phyloP scores from a whole-genome alignment of 495 filamentous ascomycete species.

The Aspergillus panamensis region DNA sequence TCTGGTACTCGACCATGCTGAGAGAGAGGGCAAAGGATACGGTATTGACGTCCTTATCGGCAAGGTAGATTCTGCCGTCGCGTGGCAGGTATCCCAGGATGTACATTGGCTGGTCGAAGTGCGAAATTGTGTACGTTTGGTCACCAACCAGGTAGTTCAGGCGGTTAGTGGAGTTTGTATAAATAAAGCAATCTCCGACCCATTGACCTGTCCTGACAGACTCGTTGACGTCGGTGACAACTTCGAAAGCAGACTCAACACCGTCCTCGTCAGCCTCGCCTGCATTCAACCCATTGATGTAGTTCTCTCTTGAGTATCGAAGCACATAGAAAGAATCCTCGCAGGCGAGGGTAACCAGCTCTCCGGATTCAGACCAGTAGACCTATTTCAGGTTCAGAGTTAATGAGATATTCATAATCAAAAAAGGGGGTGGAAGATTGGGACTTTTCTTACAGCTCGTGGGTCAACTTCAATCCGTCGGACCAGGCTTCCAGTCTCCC shows the following conservation, averaged over 20 bases:
- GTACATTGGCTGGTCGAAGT: constrained; percentile 95
- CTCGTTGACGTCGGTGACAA: constrained; percentile 93
- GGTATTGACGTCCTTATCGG: constrained; percentile 90
- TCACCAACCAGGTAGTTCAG: constrained; percentile 98
- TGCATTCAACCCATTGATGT: constrained; percentile 72
- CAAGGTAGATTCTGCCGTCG: constrained; percentile 87
- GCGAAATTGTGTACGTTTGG: constrained; percentile 96
- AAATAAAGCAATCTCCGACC: constrained; percentile 98
- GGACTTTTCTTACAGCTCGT: constrained; percentile 51
- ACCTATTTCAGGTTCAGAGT: constrained; percentile 49
- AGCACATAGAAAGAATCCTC: constrained; percentile 96
- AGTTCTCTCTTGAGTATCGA: constrained; percentile 84
- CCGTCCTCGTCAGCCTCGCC: constrained; percentile 90
- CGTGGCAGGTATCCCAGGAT: constrained; percentile 91
- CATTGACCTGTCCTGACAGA: constrained; percentile 92
- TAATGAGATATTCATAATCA: neutral
- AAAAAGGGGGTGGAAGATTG: neutral
- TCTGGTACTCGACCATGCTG: constrained; percentile 96
- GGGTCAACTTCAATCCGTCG: constrained; percentile 96
- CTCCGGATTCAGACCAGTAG: constrained; percentile 96
- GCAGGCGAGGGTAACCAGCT: constrained; percentile 87
- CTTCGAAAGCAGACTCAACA: constrained; percentile 94
- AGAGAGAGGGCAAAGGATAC: constrained; percentile 89
- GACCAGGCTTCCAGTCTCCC: constrained; percentile 84
- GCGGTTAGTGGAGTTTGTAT: constrained; percentile 94